Evolutionary conservation across 352 stramenopile genomes (phyloP), one percentile per base, ranked within the genome.

Genomic region (Globisporangium apiculatum): DNA sequence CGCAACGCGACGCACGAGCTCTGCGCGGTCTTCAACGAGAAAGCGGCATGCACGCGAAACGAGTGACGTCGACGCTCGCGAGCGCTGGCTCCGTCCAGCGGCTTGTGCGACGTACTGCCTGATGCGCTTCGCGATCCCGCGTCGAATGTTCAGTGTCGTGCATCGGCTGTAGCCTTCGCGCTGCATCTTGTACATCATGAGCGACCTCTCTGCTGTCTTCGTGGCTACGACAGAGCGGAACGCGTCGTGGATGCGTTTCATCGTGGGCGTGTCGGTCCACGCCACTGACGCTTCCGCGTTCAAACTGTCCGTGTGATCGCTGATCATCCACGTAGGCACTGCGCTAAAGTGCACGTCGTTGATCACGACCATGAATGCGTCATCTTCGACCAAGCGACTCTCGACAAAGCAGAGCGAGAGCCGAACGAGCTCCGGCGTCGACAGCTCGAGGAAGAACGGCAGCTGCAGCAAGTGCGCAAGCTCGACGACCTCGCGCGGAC

Each of bases 11-110:
- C 68, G 68, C 49, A 73, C 60, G 14, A 67, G 55, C 24, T 75
- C 68, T 12, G 66, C 68, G n/a, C 66, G 68, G 50, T 73, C 66
- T 38, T 75, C 68, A 12, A 73, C 48, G 1, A 73, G 51, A 40
- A 73, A 48, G 18, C 68, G 64, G 5, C 61, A 58, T 14, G 63
- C 37, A 14, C 66, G 46, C 18, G 61, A 61, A 6, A 73, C 48
- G 18, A 73, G 36, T 1, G 47, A 56, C 35, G 45, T 64, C 0
- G 66, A 67, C 7, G 59, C 24, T 36, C 52, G 24, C 24, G 24
- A 31, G 24, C 2, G 24, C 24, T 31, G 24, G 24, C 24, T 31
- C 24, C 24, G 24, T 3, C 24, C 24, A 31, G 24, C 24, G 24
- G 65, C 45, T 14, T 51, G 53, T 3, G 31, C 49, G 7, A 60